phyloP scores from a whole-genome alignment of 768 basidiomycete species.

The Hericium alpestre region DNA sequence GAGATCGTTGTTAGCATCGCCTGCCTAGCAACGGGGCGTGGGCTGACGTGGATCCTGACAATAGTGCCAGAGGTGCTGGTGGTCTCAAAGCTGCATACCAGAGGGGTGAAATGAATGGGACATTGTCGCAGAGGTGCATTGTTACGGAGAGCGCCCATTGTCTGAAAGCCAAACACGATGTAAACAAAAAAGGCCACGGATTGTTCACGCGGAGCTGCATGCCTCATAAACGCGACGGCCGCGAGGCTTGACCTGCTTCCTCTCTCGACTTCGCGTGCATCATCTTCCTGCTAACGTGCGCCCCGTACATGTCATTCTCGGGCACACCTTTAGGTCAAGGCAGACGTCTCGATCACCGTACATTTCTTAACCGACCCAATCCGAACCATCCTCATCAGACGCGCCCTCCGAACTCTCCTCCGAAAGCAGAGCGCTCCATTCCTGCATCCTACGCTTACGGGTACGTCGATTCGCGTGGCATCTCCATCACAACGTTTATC shows the following conservation, averaged over 20 bases:
- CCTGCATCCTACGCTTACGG: conserved; percentile 64
- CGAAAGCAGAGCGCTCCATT: conserved; percentile 22
- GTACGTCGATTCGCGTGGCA: conserved; percentile 30
- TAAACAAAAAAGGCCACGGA: neutral
- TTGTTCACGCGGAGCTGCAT: neutral
- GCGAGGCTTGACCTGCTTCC: neutral
- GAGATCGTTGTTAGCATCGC: too few relatives aligned
- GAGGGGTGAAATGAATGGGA: too few relatives aligned
- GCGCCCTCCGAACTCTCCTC: conserved; percentile 18
- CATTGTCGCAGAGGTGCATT: neutral
- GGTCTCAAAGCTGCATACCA: too few relatives aligned
- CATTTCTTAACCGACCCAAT: conserved; percentile 59
- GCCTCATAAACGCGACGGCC: neutral
- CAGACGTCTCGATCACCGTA: conserved; percentile 74
- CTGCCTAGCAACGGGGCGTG: too few relatives aligned
- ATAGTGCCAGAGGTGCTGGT: too few relatives aligned
- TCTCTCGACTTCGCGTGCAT: neutral
- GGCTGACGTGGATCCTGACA: too few relatives aligned
- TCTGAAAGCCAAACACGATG: neutral
- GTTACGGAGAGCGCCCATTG: neutral
- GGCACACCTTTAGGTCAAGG: conserved; percentile 76
- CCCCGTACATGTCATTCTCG: conserved; percentile 69
- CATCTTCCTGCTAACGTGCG: conserved; percentile 4
- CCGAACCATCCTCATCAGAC: conserved; percentile 21
- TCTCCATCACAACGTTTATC: conserved; percentile 13